phyloP scores from a whole-genome alignment of 169 alveolate species.

The Plasmodium chabaudi region DNA sequence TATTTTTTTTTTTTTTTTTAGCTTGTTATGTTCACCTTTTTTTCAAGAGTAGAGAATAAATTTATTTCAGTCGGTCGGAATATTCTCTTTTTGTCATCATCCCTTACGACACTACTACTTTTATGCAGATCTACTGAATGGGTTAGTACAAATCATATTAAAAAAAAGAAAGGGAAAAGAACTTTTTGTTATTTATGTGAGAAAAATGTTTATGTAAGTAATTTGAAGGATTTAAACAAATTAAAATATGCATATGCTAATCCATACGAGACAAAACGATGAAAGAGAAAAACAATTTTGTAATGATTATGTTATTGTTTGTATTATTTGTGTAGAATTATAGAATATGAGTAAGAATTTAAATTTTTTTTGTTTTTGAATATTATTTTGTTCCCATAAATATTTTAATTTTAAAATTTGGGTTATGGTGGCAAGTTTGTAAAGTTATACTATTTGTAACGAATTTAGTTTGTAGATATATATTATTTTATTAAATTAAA shows the following conservation, averaged over 20 bases:
- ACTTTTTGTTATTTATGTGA: conserved; percentile 74
- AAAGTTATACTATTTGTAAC: too few species aligned
- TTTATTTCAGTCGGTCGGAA: conserved; percentile 64
- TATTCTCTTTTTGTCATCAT: conserved; percentile 66
- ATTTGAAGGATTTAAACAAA: conserved; percentile 56
- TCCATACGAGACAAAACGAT: conserved; percentile 62
- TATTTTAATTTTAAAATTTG: too few species aligned
- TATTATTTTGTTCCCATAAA: too few species aligned
- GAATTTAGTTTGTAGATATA: too few species aligned
- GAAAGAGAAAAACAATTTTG: background rate
- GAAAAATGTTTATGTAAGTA: conserved; percentile 67
- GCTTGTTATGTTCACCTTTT: conserved; percentile 75
- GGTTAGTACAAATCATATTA: conserved; percentile 75
- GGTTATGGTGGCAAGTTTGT: too few species aligned
- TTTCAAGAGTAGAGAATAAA: conserved; percentile 56
- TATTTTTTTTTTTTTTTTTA: background rate
- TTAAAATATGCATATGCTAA: conserved; percentile 72
- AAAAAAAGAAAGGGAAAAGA: conserved; percentile 64
- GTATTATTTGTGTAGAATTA: too few species aligned
- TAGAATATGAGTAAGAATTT: too few species aligned
- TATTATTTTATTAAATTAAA: background rate
- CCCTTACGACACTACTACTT: conserved; percentile 45
- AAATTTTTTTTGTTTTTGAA: too few species aligned
- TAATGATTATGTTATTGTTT: too few species aligned
- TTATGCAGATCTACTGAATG: conserved; percentile 70